phyloP scores from a whole-genome alignment of 768 basidiomycete genomes.

The Suillus ampliporus region DNA sequence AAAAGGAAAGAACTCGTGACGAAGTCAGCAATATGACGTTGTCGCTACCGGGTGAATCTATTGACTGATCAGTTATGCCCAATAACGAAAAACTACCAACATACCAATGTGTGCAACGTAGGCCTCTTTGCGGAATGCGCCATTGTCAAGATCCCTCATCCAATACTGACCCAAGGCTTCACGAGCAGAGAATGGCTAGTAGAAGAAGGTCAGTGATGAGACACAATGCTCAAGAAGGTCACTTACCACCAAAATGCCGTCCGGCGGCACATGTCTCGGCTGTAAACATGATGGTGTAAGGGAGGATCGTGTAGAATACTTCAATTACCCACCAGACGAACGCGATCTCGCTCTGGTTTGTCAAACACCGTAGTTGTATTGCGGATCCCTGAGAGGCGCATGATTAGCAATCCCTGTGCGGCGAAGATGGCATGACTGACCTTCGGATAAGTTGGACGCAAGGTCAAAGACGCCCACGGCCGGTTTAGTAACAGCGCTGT shows the following conservation, averaged over 20 bases:
- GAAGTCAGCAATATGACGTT: conserved; percentile 82
- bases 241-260: conserved; percentile 86
- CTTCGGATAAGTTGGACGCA: conserved; percentile 93
- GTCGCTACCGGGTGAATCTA: conserved; percentile 81
- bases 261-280: conserved; percentile 86
- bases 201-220: conserved; percentile 2
- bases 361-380: conserved; percentile 99
- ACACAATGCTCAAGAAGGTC: background rate
- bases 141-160: conserved; percentile 94
- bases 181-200: conserved; percentile 84
- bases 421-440: conserved; percentile 40
- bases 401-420: conserved; percentile 5
- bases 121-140: conserved; percentile 78
- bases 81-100: conserved; percentile 28
- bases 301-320: background rate
- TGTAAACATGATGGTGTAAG: conserved; percentile 32
- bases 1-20: conserved; percentile 79
- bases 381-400: conserved; percentile 73
- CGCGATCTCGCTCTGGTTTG: conserved; percentile 85
- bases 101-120: conserved; percentile 94
- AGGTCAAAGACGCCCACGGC: conserved; percentile 97
- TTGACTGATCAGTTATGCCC: conserved; percentile 17
- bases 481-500: conserved; percentile 92
- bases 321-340: conserved; percentile 64
- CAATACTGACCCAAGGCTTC: conserved; percentile 96